Evolutionary conservation across 2,329 filamentous ascomycete genomes (phyloP).

Genomic region (Chrysosporium keratinophilum): DNA sequence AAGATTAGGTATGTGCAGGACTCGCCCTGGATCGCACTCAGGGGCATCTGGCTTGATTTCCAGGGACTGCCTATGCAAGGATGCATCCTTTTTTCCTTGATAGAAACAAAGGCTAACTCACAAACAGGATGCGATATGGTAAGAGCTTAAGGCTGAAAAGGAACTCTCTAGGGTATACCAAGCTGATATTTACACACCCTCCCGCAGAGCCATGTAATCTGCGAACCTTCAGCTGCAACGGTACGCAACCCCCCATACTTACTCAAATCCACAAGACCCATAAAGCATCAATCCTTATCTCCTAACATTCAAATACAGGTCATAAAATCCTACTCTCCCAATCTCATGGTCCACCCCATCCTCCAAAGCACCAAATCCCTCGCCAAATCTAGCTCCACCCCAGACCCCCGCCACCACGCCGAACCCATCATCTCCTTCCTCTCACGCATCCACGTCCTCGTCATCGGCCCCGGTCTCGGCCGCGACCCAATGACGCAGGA

Average conservation of each 20-base stretch:
- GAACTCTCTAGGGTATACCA: not conserved
- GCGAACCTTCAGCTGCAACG: conserved; percentile 71
- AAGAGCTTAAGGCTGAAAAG: conserved; percentile 20
- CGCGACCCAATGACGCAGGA: conserved; percentile 84
- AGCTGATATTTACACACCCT: not conserved
- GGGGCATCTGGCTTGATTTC: not conserved
- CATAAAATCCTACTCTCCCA: conserved; percentile 96
- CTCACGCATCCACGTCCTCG: conserved; percentile 76
- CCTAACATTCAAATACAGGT: conserved; percentile 40
- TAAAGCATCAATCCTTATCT: not conserved
- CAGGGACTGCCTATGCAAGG: not conserved
- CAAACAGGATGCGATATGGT: conserved; percentile 68
- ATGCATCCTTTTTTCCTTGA: not conserved
- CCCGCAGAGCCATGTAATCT: conserved; percentile 68
- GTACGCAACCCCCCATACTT: conserved; percentile 21
- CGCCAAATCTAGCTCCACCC: conserved; percentile 36
- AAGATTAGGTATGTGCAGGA: conserved; percentile 51
- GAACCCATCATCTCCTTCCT: conserved; percentile 67
- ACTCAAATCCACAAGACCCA: not conserved
- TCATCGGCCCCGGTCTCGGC: conserved; percentile 84
- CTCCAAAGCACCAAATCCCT: conserved; percentile 62
- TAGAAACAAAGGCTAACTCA: not conserved
- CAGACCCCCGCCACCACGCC: conserved; percentile 49
- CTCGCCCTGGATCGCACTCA: too few relatives aligned
- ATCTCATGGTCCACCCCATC: conserved; percentile 95